These are phyloP conservation scores for Gossypium arboreum DNA, from an alignment of 345 rosid genomes.

Conservation along the genomic window DNA sequence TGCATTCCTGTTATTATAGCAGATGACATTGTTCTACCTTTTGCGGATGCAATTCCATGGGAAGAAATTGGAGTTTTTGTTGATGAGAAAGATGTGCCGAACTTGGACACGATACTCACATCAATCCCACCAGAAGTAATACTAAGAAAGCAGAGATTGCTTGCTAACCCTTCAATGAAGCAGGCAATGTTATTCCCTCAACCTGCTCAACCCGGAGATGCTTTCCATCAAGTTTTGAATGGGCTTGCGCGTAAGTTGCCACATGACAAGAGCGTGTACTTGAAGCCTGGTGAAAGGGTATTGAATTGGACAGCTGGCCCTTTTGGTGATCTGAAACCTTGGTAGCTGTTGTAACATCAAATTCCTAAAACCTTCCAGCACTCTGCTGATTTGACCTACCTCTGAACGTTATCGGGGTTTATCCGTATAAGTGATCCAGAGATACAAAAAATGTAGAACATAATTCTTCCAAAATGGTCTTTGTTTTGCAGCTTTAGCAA, in stretches of 20 bases:
- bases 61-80: slow-evolving; percentile 94
- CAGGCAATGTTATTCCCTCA: slow-evolving; percentile 94
- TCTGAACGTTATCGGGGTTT: background rate
- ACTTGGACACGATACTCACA: slow-evolving; percentile 83
- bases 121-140: slow-evolving; percentile 86
- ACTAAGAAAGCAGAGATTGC: slow-evolving; percentile 84
- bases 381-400: background rate
- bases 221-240: slow-evolving; percentile 92
- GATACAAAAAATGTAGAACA: slow-evolving; percentile 20
- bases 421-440: background rate
- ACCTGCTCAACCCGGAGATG: slow-evolving; percentile 93
- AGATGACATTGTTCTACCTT: slow-evolving; percentile 91
- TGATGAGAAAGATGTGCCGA: slow-evolving; percentile 90
- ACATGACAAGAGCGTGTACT: slow-evolving; percentile 50
- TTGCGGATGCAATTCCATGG: slow-evolving; percentile 99
- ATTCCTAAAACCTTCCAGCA: slow-evolving; percentile 7
- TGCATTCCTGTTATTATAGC: slow-evolving; percentile 99
- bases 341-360: slow-evolving; percentile 40
- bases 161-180: slow-evolving; percentile 98
- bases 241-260: slow-evolving; percentile 96
- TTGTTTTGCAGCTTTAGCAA: background rate
- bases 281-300: slow-evolving; percentile 58
- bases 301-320: slow-evolving; percentile 98
- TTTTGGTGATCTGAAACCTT: slow-evolving; percentile 87
- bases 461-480: background rate